These are phyloP conservation scores for Bretschneidera sinensis DNA, from an alignment of 345 rosid species.

Conservation along the genomic window DNA sequence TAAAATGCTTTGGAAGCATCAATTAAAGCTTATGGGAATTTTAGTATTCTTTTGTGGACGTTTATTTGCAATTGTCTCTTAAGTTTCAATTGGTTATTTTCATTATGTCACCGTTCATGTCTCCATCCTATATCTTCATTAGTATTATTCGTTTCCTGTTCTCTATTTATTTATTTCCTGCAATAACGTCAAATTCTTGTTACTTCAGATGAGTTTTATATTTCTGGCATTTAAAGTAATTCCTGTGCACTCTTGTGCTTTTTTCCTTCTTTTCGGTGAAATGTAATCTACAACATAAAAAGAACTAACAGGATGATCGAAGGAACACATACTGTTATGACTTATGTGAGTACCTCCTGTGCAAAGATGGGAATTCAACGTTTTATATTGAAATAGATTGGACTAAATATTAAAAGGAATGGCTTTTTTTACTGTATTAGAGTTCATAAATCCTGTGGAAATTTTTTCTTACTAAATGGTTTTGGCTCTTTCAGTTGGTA, in stretches of 20 bases:
- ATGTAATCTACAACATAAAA: too few species aligned
- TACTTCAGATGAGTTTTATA: neutral
- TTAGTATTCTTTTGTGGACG: neutral
- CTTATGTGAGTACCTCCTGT: neutral
- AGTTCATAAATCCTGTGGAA: neutral
- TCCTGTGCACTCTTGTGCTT: too few species aligned
- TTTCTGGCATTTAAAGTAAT: neutral
- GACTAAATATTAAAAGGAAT: neutral
- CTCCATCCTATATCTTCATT: too few species aligned
- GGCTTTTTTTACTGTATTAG: neutral
- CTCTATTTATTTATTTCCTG: too few species aligned
- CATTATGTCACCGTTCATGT: too few species aligned
- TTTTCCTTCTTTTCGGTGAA: too few species aligned
- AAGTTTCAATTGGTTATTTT: neutral
- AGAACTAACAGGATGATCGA: too few species aligned
- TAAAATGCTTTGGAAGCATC: too few species aligned
- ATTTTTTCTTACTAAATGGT: neutral
- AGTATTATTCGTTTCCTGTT: neutral
- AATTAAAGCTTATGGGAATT: too few species aligned
- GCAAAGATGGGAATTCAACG: neutral
- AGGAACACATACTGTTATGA: too few species aligned
- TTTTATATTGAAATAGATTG: neutral
- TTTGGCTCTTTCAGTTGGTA: constrained; percentile 1
- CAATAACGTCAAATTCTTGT: neutral
- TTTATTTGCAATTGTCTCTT: neutral